These are phyloP conservation scores for Canariomyces notabilis DNA, from an alignment of 2,329 filamentous ascomycete species.

Conservation along the genomic window DNA sequence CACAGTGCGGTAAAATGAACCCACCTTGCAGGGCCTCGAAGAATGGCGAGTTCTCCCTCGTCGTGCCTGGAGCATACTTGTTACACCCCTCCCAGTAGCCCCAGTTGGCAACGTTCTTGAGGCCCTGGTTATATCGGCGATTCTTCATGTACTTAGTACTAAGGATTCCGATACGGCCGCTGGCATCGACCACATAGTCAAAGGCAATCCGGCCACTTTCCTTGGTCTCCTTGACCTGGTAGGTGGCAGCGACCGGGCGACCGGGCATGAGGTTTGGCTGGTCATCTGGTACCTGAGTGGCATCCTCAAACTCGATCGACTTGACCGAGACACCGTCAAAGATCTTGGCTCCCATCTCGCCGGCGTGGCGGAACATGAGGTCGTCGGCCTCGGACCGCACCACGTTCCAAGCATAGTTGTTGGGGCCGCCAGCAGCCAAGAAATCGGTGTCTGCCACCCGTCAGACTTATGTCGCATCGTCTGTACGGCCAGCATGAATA, in stretches of 20 bases:
- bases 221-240: conserved; percentile 30
- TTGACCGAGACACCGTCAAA: conserved; percentile 38
- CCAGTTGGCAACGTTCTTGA: conserved; percentile 48
- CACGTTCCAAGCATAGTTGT: conserved; percentile 40
- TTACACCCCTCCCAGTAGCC: conserved; percentile 39
- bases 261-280: conserved; percentile 19
- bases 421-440: conserved; percentile 33
- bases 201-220: conserved; percentile 37
- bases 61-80: conserved; percentile 32
- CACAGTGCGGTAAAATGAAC: too few species aligned
- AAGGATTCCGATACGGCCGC: conserved; percentile 40
- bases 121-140: conserved; percentile 39
- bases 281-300: neutral
- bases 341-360: conserved; percentile 33
- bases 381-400: conserved; percentile 42
- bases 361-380: conserved; percentile 40
- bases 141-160: conserved; percentile 46
- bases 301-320: conserved; percentile 29
- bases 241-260: conserved; percentile 34
- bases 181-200: conserved; percentile 46
- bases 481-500: too few species aligned
- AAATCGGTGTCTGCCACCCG: conserved; percentile 45
- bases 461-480: too few species aligned
- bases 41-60: conserved; percentile 34
- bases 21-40: conserved; percentile 42